These are phyloP conservation scores for Simmondsia chinensis DNA, from an alignment of 148 eudicot species.

Conservation along the genomic window DNA sequence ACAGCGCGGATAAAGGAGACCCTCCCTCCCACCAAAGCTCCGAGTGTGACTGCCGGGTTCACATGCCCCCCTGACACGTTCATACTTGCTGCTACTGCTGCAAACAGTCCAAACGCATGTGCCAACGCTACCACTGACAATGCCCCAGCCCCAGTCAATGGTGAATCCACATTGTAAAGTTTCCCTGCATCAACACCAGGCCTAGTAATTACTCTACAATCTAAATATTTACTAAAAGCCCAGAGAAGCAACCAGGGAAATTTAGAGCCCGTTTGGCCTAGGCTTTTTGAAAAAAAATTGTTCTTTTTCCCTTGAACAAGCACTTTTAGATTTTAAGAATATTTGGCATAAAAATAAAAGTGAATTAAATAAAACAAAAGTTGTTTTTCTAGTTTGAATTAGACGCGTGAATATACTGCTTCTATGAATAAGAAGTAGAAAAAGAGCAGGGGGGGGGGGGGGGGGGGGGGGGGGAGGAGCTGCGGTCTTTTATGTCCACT, in stretches of 20 bases:
- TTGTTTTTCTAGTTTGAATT: too few relatives aligned
- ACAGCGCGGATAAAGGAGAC: constrained; percentile 67
- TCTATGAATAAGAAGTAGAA: too few relatives aligned
- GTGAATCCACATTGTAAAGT: constrained; percentile 38
- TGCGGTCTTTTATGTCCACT: too few relatives aligned
- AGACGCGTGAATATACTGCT: too few relatives aligned
- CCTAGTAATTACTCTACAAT: not conserved
- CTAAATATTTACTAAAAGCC: not conserved
- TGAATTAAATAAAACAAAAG: too few relatives aligned
- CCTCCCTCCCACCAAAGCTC: constrained; percentile 83
- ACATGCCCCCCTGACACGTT: constrained; percentile 85
- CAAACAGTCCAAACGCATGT: constrained; percentile 60
- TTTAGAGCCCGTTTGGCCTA: too few relatives aligned
- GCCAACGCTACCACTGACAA: constrained; percentile 60
- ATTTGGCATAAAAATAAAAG: too few relatives aligned
- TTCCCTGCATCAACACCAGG: constrained; percentile 28
- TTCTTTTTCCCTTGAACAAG: too few relatives aligned
- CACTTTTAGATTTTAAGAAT: too few relatives aligned
- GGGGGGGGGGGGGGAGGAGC: too few relatives aligned
- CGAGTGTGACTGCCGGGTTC: constrained; percentile 87
- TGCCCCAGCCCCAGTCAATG: constrained; percentile 38
- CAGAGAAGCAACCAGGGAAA: not conserved
- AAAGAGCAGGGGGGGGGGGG: too few relatives aligned
- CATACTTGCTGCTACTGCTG: constrained; percentile 69
- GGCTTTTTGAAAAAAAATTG: too few relatives aligned